A percentile compares a stretch with the other conserved stretches of the same genome.
Evolutionary conservation across 306 rosid genomes (phyloP).

Genomic region (Fagus crenata): DNA sequence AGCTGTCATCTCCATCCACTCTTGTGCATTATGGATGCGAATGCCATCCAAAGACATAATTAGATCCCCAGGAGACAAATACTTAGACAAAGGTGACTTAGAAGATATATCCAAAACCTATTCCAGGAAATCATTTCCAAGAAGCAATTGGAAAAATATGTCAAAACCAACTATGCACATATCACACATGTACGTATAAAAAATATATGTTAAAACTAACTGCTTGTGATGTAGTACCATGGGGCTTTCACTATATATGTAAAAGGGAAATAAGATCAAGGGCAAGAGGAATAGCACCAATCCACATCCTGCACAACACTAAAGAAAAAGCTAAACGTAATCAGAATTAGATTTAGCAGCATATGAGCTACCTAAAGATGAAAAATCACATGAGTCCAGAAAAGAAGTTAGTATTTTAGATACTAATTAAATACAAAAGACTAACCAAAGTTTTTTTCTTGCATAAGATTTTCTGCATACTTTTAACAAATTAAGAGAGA

Average conservation of each 20-base stretch:
- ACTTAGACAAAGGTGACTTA: slow-evolving; percentile 65
- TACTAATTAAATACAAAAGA: neutral
- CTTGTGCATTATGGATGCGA: slow-evolving; percentile 51
- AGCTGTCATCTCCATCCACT: slow-evolving; percentile 63
- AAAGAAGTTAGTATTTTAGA: neutral
- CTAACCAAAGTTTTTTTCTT: neutral
- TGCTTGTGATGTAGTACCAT: slow-evolving; percentile 48
- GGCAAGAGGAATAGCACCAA: slow-evolving; percentile 71
- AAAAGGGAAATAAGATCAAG: slow-evolving; percentile 69
- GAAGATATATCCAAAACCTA: slow-evolving; percentile 71
- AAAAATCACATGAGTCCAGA: neutral
- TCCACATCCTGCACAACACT: slow-evolving; percentile 83
- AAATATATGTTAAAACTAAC: neutral
- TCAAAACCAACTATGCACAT: slow-evolving; percentile 7
- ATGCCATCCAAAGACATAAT: slow-evolving; percentile 65
- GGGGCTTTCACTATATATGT: slow-evolving; percentile 51
- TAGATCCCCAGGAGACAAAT: slow-evolving; percentile 69
- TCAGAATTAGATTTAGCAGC: slow-evolving; percentile 25
- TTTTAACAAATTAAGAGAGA: neutral
- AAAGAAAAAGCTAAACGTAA: slow-evolving; percentile 28
- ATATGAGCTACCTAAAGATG: slow-evolving; percentile 3
- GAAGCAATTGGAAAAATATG: slow-evolving; percentile 20
- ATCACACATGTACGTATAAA: neutral
- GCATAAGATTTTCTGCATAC: neutral
- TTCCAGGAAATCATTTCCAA: slow-evolving; percentile 31